Conservation (phyloP, 1,284 basidiomycete genomes). For the Schizopora paradoxa region DNA sequence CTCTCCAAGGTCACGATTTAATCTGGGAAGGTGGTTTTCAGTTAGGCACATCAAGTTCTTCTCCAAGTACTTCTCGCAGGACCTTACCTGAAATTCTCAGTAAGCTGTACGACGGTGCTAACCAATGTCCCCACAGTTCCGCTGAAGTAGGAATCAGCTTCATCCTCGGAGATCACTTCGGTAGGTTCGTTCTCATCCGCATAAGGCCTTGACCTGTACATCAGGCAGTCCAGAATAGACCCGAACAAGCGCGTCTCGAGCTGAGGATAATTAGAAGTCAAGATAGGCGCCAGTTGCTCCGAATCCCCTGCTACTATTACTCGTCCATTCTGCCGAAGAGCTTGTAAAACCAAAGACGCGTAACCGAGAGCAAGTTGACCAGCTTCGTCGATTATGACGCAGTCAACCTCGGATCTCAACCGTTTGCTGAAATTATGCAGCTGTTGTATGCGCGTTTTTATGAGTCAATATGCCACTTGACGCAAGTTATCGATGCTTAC, state of each 20-base stretch:
- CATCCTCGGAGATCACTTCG: not conserved
- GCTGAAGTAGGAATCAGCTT: not conserved
- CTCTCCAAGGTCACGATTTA: conserved; percentile 45
- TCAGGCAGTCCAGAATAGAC: conserved; percentile 42
- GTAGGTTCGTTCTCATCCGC: conserved; percentile 18
- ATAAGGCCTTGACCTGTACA: conserved; percentile 25
- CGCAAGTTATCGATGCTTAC: conserved; percentile 19
- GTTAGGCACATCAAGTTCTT: not conserved
- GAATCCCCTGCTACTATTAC: conserved; percentile 47
- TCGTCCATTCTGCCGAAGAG: conserved; percentile 32
- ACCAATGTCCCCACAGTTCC: conserved; percentile 4
- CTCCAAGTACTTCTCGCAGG: not conserved
- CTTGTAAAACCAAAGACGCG: conserved; percentile 39
- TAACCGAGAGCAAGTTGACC: conserved; percentile 42
- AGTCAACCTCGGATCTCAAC: conserved; percentile 35
- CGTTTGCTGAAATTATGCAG: conserved; percentile 41
- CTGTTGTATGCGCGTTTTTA: conserved; percentile 27
- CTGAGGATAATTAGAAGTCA: conserved; percentile 39
- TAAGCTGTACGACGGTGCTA: conserved; percentile 40
- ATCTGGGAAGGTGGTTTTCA: conserved; percentile 23
- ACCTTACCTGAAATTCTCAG: conserved; percentile 41
- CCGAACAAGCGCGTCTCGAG: conserved; percentile 39
- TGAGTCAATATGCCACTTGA: not conserved
- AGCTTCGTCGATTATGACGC: conserved; percentile 43
- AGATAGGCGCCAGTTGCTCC: conserved; percentile 44